phyloP scores from a whole-genome alignment of 2,329 filamentous ascomycete genomes.

The Fusarium sp. region DNA sequence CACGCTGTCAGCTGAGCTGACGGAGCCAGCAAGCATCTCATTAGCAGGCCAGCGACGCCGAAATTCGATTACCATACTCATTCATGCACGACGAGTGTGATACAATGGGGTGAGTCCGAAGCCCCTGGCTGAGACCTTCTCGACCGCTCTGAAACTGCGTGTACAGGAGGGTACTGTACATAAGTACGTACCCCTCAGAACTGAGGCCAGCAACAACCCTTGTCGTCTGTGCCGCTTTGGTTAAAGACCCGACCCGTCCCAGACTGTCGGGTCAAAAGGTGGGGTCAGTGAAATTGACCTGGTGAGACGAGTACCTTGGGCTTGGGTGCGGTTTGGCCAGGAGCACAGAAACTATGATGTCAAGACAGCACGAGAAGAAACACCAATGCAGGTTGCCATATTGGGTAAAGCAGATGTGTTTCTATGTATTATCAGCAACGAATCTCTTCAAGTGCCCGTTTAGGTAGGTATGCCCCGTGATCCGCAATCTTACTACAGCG shows the following conservation, averaged over 20 bases:
- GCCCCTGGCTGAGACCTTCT: conserved; percentile 9
- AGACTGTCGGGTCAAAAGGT: conserved; percentile 45
- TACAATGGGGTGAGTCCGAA: conserved; percentile 14
- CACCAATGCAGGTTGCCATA: not conserved
- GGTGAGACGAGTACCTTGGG: conserved; percentile 27
- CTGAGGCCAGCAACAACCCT: conserved; percentile 44
- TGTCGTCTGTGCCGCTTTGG: conserved; percentile 41
- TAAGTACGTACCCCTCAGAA: conserved; percentile 33
- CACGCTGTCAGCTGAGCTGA: not conserved
- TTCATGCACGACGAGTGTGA: conserved; percentile 28
- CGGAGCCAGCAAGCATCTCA: not conserved
- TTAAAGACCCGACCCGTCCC: conserved; percentile 39
- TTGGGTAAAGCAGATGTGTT: not conserved
- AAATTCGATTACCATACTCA: conserved; percentile 25
- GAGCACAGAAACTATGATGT: not conserved
- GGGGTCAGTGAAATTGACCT: conserved; percentile 42
- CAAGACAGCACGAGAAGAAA: not conserved
- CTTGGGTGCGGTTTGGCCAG: conserved; percentile 29
- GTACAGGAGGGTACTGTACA: conserved; percentile 5
- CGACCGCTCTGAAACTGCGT: conserved; percentile 11
- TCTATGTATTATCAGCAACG: not conserved
- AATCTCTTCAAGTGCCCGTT: not conserved
- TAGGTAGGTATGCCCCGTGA: not conserved
- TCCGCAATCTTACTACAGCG: not conserved
- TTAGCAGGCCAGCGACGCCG: conserved; percentile 5